Conservation (phyloP, 768 basidiomycete species). For the Cubamyces lactineus region DNA sequence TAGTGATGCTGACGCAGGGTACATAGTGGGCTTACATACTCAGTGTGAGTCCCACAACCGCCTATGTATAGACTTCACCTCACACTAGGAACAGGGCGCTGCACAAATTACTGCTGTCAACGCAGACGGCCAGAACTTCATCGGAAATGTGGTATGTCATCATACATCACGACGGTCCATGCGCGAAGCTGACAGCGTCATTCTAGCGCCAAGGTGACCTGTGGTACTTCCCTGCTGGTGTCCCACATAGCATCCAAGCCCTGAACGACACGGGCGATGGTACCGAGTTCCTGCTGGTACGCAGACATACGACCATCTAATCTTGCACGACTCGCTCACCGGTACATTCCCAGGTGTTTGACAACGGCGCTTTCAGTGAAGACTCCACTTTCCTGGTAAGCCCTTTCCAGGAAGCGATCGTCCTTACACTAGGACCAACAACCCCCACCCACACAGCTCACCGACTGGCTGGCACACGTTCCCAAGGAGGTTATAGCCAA, state of each 20-base stretch:
- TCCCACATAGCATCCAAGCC: slow-evolving; percentile 58
- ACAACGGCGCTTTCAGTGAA: slow-evolving; percentile 42
- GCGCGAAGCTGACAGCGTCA: neutral
- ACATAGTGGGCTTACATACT: slow-evolving; percentile 36
- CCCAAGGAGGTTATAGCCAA: slow-evolving; percentile 44
- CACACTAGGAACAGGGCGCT: slow-evolving; percentile 6
- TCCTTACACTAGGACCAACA: slow-evolving; percentile 1
- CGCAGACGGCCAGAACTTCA: slow-evolving; percentile 48
- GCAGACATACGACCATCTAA: neutral
- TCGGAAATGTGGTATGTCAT: slow-evolving; percentile 47
- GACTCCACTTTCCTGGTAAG: slow-evolving; percentile 39
- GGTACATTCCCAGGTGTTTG: slow-evolving; percentile 37
- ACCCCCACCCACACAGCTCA: slow-evolving; percentile 30
- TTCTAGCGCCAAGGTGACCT: slow-evolving; percentile 48
- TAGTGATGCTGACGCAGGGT: too few relatives aligned
- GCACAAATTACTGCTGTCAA: slow-evolving; percentile 50
- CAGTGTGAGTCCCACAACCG: slow-evolving; percentile 27
- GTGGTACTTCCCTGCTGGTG: slow-evolving; percentile 60
- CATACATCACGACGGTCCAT: slow-evolving; percentile 21
- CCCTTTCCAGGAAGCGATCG: neutral
- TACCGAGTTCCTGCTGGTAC: slow-evolving; percentile 54
- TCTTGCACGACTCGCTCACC: neutral
- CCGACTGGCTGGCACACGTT: slow-evolving; percentile 37
- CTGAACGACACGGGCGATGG: slow-evolving; percentile 43
- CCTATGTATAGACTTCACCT: neutral